Evolutionary conservation across 2,329 filamentous ascomycete genomes (phyloP).

Genomic region (Stagonosporopsis vannaccii): DNA sequence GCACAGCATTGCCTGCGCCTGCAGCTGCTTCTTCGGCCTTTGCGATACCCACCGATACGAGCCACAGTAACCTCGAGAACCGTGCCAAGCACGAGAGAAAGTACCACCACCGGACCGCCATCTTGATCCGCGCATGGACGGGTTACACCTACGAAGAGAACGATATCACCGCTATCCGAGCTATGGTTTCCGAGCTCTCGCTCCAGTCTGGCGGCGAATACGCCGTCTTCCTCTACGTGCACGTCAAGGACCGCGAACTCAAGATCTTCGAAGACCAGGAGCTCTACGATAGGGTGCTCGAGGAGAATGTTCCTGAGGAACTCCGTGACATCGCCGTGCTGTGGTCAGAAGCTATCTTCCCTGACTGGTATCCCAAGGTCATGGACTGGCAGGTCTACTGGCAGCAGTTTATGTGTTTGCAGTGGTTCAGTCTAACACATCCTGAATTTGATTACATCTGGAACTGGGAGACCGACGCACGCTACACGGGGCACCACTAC

Average conservation of each 20-base stretch:
- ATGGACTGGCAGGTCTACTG: constrained; percentile 59
- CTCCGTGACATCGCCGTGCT: constrained; percentile 74
- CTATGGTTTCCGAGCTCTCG: constrained; percentile 56
- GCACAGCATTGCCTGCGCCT: constrained; percentile 35
- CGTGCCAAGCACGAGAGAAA: constrained; percentile 32
- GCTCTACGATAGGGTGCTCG: constrained; percentile 67
- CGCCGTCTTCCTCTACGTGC: constrained; percentile 57
- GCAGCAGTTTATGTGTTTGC: constrained; percentile 74
- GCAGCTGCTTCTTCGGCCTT: constrained; percentile 40
- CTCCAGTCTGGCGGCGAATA: constrained; percentile 58
- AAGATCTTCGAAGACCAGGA: constrained; percentile 67
- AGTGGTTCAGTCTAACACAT: constrained; percentile 77
- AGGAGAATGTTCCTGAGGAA: constrained; percentile 71
- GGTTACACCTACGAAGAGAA: constrained; percentile 57
- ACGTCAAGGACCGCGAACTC: constrained; percentile 61
- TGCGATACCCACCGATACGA: constrained; percentile 37
- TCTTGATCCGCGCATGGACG: constrained; percentile 57
- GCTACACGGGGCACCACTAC: constrained; percentile 82
- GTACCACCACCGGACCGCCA: constrained; percentile 54
- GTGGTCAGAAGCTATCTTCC: constrained; percentile 69
- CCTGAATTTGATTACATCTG: constrained; percentile 80
- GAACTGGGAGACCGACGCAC: constrained; percentile 88
- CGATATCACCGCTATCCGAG: constrained; percentile 55
- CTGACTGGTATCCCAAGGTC: constrained; percentile 59
- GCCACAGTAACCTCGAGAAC: constrained; percentile 38